Evolutionary conservation across 371 early-diverging fungal genomes (phyloP).

Genomic region (Rhizopus arrhizus): DNA sequence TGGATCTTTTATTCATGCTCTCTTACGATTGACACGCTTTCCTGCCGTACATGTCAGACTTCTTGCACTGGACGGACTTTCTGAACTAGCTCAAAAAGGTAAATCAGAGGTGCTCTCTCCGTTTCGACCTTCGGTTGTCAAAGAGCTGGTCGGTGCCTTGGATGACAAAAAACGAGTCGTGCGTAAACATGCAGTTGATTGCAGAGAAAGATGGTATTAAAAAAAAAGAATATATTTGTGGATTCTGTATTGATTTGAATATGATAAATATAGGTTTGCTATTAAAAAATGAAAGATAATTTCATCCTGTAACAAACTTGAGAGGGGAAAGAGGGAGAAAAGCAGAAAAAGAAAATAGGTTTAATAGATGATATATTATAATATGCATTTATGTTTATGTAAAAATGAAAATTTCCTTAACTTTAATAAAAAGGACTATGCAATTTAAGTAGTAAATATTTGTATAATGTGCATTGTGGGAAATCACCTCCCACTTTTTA

Average conservation of each 20-base stretch:
- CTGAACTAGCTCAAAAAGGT: constrained; percentile 20
- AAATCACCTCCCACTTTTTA: too few relatives aligned
- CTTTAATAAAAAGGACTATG: too few relatives aligned
- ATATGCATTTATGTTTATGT: too few relatives aligned
- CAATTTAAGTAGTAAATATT: too few relatives aligned
- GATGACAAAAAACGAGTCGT: constrained; percentile 90
- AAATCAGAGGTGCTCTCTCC: constrained; percentile 19
- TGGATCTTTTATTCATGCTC: constrained; percentile 30
- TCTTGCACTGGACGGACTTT: constrained; percentile 66
- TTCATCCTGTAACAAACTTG: too few relatives aligned
- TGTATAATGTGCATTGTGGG: too few relatives aligned
- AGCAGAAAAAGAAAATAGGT: not conserved
- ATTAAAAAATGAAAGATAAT: not conserved
- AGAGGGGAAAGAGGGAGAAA: too few relatives aligned
- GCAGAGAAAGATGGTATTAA: constrained; percentile 81
- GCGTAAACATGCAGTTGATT: constrained; percentile 78
- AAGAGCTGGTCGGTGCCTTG: constrained; percentile 57
- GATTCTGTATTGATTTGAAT: constrained; percentile 1
- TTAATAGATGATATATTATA: too few relatives aligned
- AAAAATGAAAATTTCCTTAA: too few relatives aligned
- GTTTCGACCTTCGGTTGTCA: constrained; percentile 60
- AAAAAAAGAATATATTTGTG: constrained; percentile 10
- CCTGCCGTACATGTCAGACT: constrained; percentile 44
- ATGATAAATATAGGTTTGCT: not conserved
- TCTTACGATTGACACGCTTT: constrained; percentile 24